Conservation (phyloP, 768 basidiomycete genomes). For the Termitomyces heimii region DNA sequence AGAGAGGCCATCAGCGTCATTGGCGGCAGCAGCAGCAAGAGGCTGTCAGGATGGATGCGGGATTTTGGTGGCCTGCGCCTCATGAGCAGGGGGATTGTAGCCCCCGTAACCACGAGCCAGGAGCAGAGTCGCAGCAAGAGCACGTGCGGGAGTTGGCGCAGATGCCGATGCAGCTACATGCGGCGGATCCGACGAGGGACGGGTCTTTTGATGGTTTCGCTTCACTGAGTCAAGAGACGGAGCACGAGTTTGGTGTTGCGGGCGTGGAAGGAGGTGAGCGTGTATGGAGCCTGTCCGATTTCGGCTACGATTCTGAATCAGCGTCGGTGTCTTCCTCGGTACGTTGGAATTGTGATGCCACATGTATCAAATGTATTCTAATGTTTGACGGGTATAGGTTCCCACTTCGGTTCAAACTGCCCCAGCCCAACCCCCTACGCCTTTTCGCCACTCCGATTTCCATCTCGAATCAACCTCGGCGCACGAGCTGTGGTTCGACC, state of each 20-base stretch:
- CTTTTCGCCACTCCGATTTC: not conserved
- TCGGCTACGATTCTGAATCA: not conserved
- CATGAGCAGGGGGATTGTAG: not conserved
- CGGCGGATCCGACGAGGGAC: slow-evolving; percentile 7
- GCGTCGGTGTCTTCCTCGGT: not conserved
- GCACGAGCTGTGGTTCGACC: not conserved
- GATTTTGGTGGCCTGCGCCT: not conserved
- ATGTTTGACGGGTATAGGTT: not conserved
- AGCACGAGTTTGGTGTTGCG: not conserved
- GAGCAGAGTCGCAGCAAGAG: not conserved
- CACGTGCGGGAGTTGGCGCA: not conserved
- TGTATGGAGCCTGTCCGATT: not conserved
- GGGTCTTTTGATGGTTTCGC: slow-evolving; percentile 7
- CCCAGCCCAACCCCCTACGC: too few relatives aligned
- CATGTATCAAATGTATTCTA: not conserved
- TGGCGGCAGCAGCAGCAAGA: not conserved
- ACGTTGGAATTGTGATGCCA: not conserved
- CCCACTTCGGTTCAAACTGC: not conserved
- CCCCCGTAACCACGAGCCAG: not conserved
- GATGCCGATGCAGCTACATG: not conserved
- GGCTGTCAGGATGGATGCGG: not conserved
- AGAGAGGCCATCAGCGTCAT: not conserved
- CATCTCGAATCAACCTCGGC: not conserved
- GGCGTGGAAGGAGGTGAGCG: not conserved
- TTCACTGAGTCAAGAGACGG: not conserved